These are phyloP conservation scores for Russula sp. DNA, from an alignment of 768 basidiomycete genomes.

Conservation along the genomic window DNA sequence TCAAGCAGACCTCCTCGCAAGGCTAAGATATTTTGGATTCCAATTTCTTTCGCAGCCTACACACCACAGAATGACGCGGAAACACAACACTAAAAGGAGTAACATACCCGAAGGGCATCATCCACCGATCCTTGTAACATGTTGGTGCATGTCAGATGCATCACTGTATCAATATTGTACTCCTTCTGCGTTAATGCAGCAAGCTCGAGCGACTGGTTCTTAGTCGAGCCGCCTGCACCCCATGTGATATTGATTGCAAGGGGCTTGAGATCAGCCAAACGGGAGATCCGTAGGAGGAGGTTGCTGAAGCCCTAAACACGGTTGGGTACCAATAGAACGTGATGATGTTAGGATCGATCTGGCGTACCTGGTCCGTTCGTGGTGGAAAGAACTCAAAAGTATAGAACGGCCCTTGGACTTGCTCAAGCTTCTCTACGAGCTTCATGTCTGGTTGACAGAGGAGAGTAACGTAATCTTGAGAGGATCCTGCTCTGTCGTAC, in stretches of 20 bases:
- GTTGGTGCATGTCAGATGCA: conserved; percentile 97
- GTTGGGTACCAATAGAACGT: conserved; percentile 16
- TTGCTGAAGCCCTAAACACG: conserved; percentile 80
- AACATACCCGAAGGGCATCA: conserved; percentile 71
- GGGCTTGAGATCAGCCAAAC: conserved; percentile 73
- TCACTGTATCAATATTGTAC: conserved; percentile 77
- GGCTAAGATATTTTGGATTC: conserved; percentile 87
- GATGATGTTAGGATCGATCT: conserved; percentile 15
- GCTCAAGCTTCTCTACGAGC: conserved; percentile 63
- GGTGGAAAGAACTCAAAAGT: conserved; percentile 98
- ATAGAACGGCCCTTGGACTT: conserved; percentile 55
- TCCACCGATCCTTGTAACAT: conserved; percentile 89
- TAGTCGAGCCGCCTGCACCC: conserved; percentile 95
- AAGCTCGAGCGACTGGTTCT: conserved; percentile 81
- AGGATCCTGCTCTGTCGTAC: not conserved
- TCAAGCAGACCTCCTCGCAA: conserved; percentile 74
- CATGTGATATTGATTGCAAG: conserved; percentile 92
- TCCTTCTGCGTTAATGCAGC: conserved; percentile 72
- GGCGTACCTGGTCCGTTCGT: conserved; percentile 76
- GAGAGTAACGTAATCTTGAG: not conserved
- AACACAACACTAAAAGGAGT: conserved; percentile 20
- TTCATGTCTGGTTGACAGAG: conserved; percentile 45
- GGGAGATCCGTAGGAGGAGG: conserved; percentile 79
- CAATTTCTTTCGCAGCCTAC: conserved; percentile 73
- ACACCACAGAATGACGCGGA: not conserved